Evolutionary conservation across 768 basidiomycete species (phyloP), one percentile per base, ranked within the genome.

Genomic region (Antrodiella citrinella): DNA sequence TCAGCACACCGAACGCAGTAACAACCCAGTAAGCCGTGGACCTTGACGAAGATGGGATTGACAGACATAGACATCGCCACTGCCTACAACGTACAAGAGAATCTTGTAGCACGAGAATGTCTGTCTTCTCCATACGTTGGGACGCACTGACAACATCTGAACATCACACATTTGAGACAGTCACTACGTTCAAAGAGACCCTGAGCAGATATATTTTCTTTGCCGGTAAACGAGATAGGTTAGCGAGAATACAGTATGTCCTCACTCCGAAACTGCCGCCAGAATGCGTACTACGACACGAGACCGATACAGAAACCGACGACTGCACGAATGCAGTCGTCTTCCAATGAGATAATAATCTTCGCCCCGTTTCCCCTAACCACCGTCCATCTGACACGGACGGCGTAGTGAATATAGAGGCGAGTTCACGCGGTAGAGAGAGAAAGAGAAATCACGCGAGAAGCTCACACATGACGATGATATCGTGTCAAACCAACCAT

Each of bases 341-440:
- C 21, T 19, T 43, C 41, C 22, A 26, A 53, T 45, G 55, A 51
- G 52, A 63, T 55, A 52, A 53, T 56, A 52, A 75, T 85, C 69
- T 86, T 55, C 81, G 83, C 86, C 84, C 78, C 80, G 59, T 83
- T 88, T 87, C 84, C 86, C 85, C 85, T 86, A 82, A 60, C 82
- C 83, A 72, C 64, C 75, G 72, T 65, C 76, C 77, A 79, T 54
- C 51, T 59, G 62, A 59, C 62, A 67, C 15, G 72, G 76, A 74
- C 76, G 78, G 71, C 64, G 83, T 84, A 84, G 82, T 84, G 81
- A 86, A 85, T 84, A 81, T 66, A 69, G 72, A 72, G 77, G 81
- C 74, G 61, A 48, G 26, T n/a, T n/a, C n/a, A n/a, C n/a, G n/a
- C n/a, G n/a, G n/a, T n/a, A 45, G 42, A 45, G 4, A 54, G 26